phyloP scores from a whole-genome alignment of 2,329 filamentous ascomycete genomes.

The Ceratocystis diversiconidia region DNA sequence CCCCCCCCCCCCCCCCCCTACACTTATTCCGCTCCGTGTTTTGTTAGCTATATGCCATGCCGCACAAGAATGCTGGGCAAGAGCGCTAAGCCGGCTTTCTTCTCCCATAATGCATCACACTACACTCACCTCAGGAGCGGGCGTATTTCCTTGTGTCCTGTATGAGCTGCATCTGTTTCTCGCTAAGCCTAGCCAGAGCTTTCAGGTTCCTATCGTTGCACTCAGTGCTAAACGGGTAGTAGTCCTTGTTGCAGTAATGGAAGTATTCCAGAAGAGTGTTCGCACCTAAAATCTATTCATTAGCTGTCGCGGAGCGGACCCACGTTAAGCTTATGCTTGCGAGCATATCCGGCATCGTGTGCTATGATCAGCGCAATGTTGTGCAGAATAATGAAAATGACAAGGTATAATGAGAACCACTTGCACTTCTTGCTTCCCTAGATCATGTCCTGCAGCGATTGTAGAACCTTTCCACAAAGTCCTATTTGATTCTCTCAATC shows the following conservation, averaged over 20 bases:
- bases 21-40: slow-evolving; percentile 28
- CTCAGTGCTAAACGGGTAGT: slow-evolving; percentile 42
- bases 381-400: slow-evolving; percentile 47
- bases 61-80: background rate
- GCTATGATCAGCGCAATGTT: slow-evolving; percentile 46
- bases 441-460: slow-evolving; percentile 43
- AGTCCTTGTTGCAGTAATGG: slow-evolving; percentile 50
- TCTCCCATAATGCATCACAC: too few species aligned
- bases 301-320: slow-evolving; percentile 21
- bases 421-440: slow-evolving; percentile 43
- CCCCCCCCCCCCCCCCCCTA: too few species aligned
- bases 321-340: slow-evolving; percentile 45
- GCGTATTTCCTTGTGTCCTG: slow-evolving; percentile 32
- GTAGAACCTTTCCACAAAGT: slow-evolving; percentile 40
- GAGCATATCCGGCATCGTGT: slow-evolving; percentile 45
- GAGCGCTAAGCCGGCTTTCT: slow-evolving; percentile 18
- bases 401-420: slow-evolving; percentile 49
- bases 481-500: slow-evolving; percentile 44
- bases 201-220: slow-evolving; percentile 42
- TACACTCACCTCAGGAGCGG: slow-evolving; percentile 33
- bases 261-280: slow-evolving; percentile 49
- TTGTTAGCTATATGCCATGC: background rate
- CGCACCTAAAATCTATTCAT: slow-evolving; percentile 30
- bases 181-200: slow-evolving; percentile 37
- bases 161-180: slow-evolving; percentile 35